Conservation (phyloP, 257 asterid genomes). For the Ligustrum vulgare region DNA sequence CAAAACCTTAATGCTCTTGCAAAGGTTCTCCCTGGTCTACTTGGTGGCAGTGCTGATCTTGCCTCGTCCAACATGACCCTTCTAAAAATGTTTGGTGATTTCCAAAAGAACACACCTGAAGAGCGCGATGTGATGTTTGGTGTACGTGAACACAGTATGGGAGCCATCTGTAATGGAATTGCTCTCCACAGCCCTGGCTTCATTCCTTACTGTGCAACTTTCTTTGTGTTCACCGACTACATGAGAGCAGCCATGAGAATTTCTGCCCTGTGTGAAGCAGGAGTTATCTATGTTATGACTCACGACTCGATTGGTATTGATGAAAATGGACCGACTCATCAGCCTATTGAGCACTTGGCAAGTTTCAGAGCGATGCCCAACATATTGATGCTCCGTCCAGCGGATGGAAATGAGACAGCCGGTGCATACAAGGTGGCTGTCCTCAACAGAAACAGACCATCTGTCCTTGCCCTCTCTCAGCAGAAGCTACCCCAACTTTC, state of each 20-base stretch:
- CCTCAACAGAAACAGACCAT: slow-evolving; percentile 64
- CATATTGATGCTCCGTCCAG: slow-evolving; percentile 67
- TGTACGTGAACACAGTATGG: slow-evolving; percentile 83
- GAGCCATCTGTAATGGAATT: slow-evolving; percentile 81
- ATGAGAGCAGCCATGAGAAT: slow-evolving; percentile 90
- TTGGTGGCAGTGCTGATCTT: slow-evolving; percentile 93
- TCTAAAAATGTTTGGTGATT: slow-evolving; percentile 71
- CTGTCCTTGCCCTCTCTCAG: slow-evolving; percentile 63
- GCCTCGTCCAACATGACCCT: slow-evolving; percentile 90
- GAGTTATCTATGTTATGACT: slow-evolving; percentile 72
- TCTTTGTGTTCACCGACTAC: slow-evolving; percentile 89
- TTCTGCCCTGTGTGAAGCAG: slow-evolving; percentile 69
- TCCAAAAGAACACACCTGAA: slow-evolving; percentile 71
- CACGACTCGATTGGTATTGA: slow-evolving; percentile 78
- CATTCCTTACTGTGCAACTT: slow-evolving; percentile 84
- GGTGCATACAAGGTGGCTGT: slow-evolving; percentile 81
- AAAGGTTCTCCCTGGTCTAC: slow-evolving; percentile 77
- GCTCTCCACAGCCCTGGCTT: slow-evolving; percentile 78
- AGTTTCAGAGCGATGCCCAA: slow-evolving; percentile 86
- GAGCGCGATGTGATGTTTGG: slow-evolving; percentile 70
- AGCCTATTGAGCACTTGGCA: slow-evolving; percentile 75
- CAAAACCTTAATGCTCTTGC: slow-evolving; percentile 67
- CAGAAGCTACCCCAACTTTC: slow-evolving; percentile 64
- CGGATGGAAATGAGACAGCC: slow-evolving; percentile 82
- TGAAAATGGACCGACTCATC: slow-evolving; percentile 82